Conservation (phyloP, 2,329 filamentous ascomycete genomes). For the Alternaria viburni region DNA sequence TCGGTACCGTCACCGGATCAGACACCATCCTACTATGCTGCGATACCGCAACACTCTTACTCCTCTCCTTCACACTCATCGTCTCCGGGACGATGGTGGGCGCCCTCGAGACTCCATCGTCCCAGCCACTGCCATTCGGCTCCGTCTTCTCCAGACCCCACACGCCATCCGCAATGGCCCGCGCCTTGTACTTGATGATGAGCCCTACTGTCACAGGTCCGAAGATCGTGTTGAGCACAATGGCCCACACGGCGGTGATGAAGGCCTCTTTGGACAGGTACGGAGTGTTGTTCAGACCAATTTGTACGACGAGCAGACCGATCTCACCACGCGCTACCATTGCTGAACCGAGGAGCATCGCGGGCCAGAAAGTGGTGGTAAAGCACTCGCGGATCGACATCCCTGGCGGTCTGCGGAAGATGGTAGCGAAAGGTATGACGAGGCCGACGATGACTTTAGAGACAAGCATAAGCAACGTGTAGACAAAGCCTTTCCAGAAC, state of each 20-base stretch:
- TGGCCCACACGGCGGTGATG: constrained; percentile 33
- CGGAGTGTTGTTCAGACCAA: not conserved
- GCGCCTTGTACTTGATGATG: constrained; percentile 29
- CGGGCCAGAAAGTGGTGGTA: not conserved
- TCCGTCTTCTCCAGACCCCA: not conserved
- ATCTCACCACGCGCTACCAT: not conserved
- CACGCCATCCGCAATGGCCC: not conserved
- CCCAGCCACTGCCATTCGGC: not conserved
- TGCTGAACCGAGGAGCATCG: not conserved
- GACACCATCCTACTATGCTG: constrained; percentile 26
- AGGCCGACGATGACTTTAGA: constrained; percentile 17
- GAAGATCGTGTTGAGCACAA: constrained; percentile 30
- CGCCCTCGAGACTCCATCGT: not conserved
- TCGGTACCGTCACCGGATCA: not conserved
- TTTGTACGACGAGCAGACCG: not conserved
- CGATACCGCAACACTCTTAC: constrained; percentile 29
- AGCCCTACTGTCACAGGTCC: constrained; percentile 27
- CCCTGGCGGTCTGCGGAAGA: not conserved
- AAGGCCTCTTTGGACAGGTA: constrained; percentile 31
- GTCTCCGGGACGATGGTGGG: not conserved
- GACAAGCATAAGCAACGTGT: constrained; percentile 33
- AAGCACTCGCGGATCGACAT: not conserved
- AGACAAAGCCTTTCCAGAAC: constrained; percentile 33
- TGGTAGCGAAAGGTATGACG: not conserved
- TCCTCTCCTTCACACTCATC: not conserved